Conservation (phyloP, 2,329 filamentous ascomycete species). For the Chaetomiaceae sp. region DNA sequence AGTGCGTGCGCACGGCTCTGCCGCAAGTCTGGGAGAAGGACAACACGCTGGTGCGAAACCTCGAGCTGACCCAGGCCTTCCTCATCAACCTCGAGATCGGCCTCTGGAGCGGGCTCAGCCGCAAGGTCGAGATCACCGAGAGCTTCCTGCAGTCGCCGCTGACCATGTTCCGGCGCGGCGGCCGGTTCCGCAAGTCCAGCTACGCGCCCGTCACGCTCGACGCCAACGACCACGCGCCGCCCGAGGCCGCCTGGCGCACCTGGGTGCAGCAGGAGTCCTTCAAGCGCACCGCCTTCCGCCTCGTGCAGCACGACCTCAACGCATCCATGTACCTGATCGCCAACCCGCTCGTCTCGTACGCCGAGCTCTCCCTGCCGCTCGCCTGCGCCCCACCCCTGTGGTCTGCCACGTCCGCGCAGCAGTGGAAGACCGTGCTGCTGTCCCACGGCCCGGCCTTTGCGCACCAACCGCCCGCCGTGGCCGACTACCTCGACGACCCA, state of each 20-base stretch:
- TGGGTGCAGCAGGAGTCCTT: constrained; percentile 6
- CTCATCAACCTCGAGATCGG: constrained; percentile 1
- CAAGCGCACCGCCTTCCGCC: constrained; percentile 6
- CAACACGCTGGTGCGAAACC: background rate
- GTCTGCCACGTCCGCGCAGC: background rate
- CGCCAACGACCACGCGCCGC: background rate
- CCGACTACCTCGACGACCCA: constrained; percentile 4
- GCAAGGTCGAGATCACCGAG: constrained; percentile 9
- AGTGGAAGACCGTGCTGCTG: background rate
- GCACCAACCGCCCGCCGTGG: background rate
- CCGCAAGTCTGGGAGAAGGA: background rate
- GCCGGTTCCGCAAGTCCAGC: background rate
- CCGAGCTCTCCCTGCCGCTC: constrained; percentile 2
- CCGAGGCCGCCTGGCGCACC: background rate
- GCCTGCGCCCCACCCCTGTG: constrained; percentile 1
- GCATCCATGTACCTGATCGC: constrained; percentile 1
- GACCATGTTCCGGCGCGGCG: constrained; percentile 6
- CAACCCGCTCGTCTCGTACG: constrained; percentile 4
- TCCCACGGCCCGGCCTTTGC: background rate
- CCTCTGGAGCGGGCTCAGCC: constrained; percentile 3
- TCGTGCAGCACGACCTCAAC: constrained; percentile 2
- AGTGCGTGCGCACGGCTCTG: background rate
- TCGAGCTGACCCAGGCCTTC: constrained; percentile 2
- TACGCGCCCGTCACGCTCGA: background rate
- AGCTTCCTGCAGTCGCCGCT: constrained; percentile 3